A percentile compares a stretch with the other conserved stretches of the same genome.
These are phyloP conservation scores for Aspergillus neoniger DNA, from an alignment of 2,329 filamentous ascomycete species.

Conservation along the genomic window DNA sequence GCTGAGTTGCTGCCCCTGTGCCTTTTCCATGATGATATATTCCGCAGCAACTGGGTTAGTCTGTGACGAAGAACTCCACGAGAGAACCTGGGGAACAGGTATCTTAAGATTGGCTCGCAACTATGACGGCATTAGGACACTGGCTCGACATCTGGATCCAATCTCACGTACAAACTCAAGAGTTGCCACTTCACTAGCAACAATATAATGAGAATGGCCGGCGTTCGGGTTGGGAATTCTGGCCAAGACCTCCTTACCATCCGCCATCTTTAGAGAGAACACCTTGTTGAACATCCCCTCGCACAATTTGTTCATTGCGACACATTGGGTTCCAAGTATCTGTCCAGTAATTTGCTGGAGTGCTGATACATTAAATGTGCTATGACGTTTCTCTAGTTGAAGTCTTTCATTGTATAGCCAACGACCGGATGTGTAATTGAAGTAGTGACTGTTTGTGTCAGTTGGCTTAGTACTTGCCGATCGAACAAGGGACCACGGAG, in stretches of 20 bases:
- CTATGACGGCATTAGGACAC: slow-evolving; percentile 1
- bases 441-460: slow-evolving; percentile 13
- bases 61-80: slow-evolving; percentile 18
- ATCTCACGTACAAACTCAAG: slow-evolving; percentile 23
- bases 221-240: slow-evolving; percentile 23
- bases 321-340: slow-evolving; percentile 28
- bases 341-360: slow-evolving; percentile 32
- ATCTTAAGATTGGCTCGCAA: slow-evolving; percentile 21
- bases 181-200: slow-evolving; percentile 28
- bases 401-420: slow-evolving; percentile 38
- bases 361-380: slow-evolving; percentile 36
- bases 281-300: slow-evolving; percentile 28
- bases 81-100: slow-evolving; percentile 21
- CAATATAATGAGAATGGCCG: slow-evolving; percentile 16
- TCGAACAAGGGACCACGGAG: too few relatives aligned
- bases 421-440: slow-evolving; percentile 33
- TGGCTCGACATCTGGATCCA: too few relatives aligned
- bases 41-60: slow-evolving; percentile 23
- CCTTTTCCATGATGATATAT: slow-evolving; percentile 27
- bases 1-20: slow-evolving; percentile 18
- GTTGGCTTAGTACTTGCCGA: too few relatives aligned
- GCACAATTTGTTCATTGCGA: slow-evolving; percentile 33
- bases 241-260: slow-evolving; percentile 17
- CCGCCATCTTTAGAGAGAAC: slow-evolving; percentile 29
- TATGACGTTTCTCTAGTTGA: slow-evolving; percentile 31